These are phyloP conservation scores for Syzygium grande DNA, from an alignment of 345 rosid genomes.

Conservation along the genomic window DNA sequence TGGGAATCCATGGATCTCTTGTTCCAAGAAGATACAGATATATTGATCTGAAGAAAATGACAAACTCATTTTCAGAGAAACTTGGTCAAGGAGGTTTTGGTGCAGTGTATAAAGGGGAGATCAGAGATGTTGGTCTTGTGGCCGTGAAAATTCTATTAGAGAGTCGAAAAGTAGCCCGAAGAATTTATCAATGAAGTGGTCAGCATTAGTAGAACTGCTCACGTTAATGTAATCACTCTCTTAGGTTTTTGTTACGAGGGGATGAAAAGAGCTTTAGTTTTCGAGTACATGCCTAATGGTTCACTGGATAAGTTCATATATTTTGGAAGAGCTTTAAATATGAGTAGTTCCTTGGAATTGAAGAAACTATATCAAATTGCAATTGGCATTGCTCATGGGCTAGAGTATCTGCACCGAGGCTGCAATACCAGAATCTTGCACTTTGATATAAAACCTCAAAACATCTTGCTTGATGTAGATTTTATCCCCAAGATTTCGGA, in stretches of 20 bases:
- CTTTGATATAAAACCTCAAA: slow-evolving; percentile 43
- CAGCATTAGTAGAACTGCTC: slow-evolving; percentile 39
- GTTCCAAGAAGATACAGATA: slow-evolving; percentile 15
- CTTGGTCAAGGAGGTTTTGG: slow-evolving; percentile 32
- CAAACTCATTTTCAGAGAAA: slow-evolving; percentile 11
- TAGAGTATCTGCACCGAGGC: slow-evolving; percentile 36
- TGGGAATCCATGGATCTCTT: slow-evolving; percentile 5
- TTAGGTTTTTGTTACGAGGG: slow-evolving; percentile 21
- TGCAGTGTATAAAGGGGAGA: slow-evolving; percentile 14
- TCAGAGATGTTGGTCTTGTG: slow-evolving; percentile 11
- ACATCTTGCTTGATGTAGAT: slow-evolving; percentile 28
- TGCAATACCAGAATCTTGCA: slow-evolving; percentile 31
- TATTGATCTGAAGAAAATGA: slow-evolving; percentile 20
- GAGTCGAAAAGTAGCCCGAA: slow-evolving; percentile 14
- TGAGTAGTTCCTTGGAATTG: slow-evolving; percentile 5
- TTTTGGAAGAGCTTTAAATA: not conserved
- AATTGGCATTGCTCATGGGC: slow-evolving; percentile 25
- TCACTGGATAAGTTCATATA: slow-evolving; percentile 26
- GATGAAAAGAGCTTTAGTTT: slow-evolving; percentile 18
- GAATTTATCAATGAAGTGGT: slow-evolving; percentile 32
- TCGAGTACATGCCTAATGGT: slow-evolving; percentile 33
- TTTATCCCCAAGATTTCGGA: slow-evolving; percentile 36
- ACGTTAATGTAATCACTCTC: slow-evolving; percentile 25
- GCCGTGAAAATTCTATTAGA: slow-evolving; percentile 22
- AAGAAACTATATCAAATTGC: slow-evolving; percentile 14